Percentiles rank a stretch among this genome's conserved stretches.
phyloP scores from a whole-genome alignment of 495 filamentous ascomycete genomes.

The Neurospora terricola region DNA sequence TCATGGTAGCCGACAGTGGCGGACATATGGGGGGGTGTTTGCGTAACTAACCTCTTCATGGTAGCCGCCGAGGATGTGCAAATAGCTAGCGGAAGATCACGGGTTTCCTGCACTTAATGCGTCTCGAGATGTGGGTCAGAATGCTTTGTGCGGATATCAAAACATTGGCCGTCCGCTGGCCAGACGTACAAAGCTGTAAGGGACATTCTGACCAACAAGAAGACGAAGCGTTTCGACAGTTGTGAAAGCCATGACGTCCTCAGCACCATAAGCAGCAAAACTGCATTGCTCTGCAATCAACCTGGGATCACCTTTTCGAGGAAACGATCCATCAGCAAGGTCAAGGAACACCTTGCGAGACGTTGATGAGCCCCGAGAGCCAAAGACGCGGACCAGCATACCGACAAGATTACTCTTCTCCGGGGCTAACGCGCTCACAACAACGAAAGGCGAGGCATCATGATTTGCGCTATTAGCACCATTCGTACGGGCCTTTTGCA shows the following conservation, averaged over 20 bases:
- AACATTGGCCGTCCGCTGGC: conserved; percentile 62
- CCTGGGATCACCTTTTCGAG: conserved; percentile 57
- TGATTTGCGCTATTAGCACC: conserved; percentile 21
- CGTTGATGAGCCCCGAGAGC: conserved; percentile 35
- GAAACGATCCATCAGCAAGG: conserved; percentile 52
- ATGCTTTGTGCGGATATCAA: conserved; percentile 20
- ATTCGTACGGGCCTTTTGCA: conserved; percentile 51
- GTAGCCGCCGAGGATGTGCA: background rate
- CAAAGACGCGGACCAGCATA: conserved; percentile 62
- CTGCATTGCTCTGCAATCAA: conserved; percentile 57
- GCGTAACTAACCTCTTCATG: background rate
- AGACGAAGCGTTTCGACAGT: conserved; percentile 69
- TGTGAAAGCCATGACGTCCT: conserved; percentile 71
- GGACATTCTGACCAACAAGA: conserved; percentile 75
- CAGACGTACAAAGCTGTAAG: conserved; percentile 75
- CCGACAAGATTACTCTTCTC: conserved; percentile 74
- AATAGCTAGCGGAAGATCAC: background rate
- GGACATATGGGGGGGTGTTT: background rate
- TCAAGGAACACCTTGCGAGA: conserved; percentile 72
- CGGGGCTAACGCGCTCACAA: conserved; percentile 65
- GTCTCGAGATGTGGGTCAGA: background rate
- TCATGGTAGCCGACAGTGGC: background rate
- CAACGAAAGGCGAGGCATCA: conserved; percentile 55
- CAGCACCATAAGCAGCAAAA: conserved; percentile 69
- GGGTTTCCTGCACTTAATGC: background rate